A percentile compares a stretch with the other conserved stretches of the same genome.
Evolutionary conservation across 2,329 filamentous ascomycete species (phyloP).

Genomic region (Claviceps arundinis): DNA sequence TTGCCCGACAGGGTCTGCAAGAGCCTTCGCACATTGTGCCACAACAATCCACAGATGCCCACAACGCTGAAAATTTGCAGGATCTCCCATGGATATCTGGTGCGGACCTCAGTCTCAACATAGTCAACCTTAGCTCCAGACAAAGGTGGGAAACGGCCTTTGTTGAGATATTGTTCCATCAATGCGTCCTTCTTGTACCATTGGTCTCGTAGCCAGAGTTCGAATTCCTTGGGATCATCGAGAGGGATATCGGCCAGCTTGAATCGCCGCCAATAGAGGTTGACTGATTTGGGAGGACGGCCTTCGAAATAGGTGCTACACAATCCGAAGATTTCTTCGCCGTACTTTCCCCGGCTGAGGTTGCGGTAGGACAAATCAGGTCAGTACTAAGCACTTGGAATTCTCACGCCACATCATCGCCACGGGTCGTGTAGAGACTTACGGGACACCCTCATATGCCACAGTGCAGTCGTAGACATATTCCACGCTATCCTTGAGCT

Average conservation of each 20-base stretch:
- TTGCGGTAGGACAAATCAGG: no score
- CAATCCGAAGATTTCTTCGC: conserved; percentile 83
- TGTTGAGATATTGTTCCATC: conserved; percentile 68
- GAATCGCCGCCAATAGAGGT: conserved; percentile 92
- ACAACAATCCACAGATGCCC: conserved; percentile 29
- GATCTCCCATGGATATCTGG: conserved; percentile 40
- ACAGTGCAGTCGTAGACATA: conserved; percentile 91
- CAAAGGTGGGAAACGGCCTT: conserved; percentile 67
- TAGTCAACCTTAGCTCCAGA: conserved; percentile 33
- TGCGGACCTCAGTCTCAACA: conserved; percentile 46
- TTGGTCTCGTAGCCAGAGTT: conserved; percentile 68
- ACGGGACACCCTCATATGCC: conserved; percentile 88
- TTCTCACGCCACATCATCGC: no score
- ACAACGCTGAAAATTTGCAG: conserved; percentile 39
- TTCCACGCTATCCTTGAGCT: conserved; percentile 60
- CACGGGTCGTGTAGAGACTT: conserved; percentile 29
- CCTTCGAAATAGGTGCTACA: conserved; percentile 81
- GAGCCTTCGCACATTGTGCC: conserved; percentile 23
- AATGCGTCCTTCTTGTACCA: conserved; percentile 90
- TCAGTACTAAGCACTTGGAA: no score
- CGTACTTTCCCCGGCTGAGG: conserved; percentile 59
- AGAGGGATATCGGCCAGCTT: conserved; percentile 69
- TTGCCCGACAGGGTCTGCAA: conserved; percentile 10
- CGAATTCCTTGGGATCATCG: conserved; percentile 60
- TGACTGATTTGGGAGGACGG: conserved; percentile 82